These are phyloP conservation scores for Singerocomus inundabilis DNA, from an alignment of 1,284 basidiomycete species.

Conservation along the genomic window DNA sequence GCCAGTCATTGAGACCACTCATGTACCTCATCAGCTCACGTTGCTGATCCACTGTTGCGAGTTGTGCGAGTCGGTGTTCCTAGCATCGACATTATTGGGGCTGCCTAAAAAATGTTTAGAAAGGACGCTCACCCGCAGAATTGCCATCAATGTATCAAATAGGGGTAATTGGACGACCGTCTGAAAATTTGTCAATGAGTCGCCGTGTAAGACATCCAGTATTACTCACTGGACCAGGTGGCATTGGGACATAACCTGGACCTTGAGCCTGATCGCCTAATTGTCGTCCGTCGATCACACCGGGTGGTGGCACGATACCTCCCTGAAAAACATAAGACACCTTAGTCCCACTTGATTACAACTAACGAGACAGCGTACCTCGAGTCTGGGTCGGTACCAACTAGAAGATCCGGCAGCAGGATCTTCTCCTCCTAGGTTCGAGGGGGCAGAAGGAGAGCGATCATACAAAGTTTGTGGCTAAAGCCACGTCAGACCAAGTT, in stretches of 20 bases:
- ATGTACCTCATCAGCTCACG: conserved; percentile 76
- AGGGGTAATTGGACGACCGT: conserved; percentile 58
- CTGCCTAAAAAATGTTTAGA: neutral
- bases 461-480: conserved; percentile 26
- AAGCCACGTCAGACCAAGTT: conserved; percentile 3
- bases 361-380: conserved; percentile 13
- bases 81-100: conserved; percentile 30
- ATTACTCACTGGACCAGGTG: conserved; percentile 32
- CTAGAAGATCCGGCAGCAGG: conserved; percentile 16
- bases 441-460: conserved; percentile 29
- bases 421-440: conserved; percentile 14
- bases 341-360: neutral
- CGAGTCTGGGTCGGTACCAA: conserved; percentile 26
- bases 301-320: conserved; percentile 29
- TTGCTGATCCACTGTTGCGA: conserved; percentile 73
- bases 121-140: conserved; percentile 52
- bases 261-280: conserved; percentile 17
- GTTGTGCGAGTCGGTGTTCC: conserved; percentile 72
- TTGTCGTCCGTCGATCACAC: conserved; percentile 17
- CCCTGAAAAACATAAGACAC: conserved; percentile 14
- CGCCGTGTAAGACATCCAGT: neutral
- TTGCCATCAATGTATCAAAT: conserved; percentile 56
- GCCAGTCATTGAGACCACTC: conserved; percentile 68
- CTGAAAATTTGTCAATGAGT: conserved; percentile 31
- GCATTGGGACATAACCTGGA: conserved; percentile 34